Evolutionary conservation across 805 yeast species (phyloP).

Genomic region (Nakazawaea ambrosiae): DNA sequence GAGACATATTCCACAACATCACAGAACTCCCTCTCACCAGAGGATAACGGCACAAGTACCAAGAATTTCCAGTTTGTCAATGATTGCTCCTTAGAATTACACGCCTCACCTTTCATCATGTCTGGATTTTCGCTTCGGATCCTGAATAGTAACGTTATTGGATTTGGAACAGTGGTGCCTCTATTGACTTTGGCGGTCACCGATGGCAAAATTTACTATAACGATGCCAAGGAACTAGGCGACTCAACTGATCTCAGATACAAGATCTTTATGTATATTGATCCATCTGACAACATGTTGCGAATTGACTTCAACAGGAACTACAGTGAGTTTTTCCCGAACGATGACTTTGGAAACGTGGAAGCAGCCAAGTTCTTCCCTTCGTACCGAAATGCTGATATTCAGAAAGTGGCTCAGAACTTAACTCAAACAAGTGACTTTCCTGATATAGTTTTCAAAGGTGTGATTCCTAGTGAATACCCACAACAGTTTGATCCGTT

Average conservation of each 20-base stretch:
- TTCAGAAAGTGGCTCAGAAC: background rate
- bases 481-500: conserved; percentile 1
- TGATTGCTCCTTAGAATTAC: conserved; percentile 4
- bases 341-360: conserved; percentile 7
- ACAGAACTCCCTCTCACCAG: background rate
- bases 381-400: background rate
- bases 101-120: conserved; percentile 4
- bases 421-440: conserved; percentile 2
- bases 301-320: conserved; percentile 6
- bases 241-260: background rate
- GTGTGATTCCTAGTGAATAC: conserved; percentile 1
- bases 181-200: conserved; percentile 1
- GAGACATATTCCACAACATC: background rate
- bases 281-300: conserved; percentile 1
- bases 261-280: conserved; percentile 5
- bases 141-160: background rate
- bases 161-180: conserved; percentile 5
- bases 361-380: background rate
- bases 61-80: background rate
- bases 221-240: conserved; percentile 6
- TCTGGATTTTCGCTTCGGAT: conserved; percentile 1
- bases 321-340: conserved; percentile 4
- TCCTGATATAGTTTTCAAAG: conserved; percentile 8
- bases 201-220: conserved; percentile 1
- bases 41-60: background rate